These are phyloP conservation scores for Blastocystis sp. DNA, from an alignment of 352 stramenopile genomes.

Conservation along the genomic window DNA sequence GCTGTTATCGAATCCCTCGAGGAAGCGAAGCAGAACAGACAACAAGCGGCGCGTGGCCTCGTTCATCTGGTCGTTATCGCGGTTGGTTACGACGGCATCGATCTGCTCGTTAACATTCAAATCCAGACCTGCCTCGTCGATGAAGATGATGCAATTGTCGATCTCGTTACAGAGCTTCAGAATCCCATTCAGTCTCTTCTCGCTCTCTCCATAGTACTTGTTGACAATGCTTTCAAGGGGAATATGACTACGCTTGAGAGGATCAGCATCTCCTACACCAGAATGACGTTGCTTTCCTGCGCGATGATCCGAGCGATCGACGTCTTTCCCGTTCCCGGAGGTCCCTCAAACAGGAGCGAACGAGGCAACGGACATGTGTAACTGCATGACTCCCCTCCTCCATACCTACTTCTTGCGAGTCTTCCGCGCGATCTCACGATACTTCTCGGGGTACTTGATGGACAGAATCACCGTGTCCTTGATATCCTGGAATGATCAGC, in stretches of 20 bases:
- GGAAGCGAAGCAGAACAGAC: slow-evolving; percentile 77
- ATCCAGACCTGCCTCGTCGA: slow-evolving; percentile 68
- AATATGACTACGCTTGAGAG: slow-evolving; percentile 64
- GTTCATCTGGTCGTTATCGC: slow-evolving; percentile 76
- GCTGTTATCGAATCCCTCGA: slow-evolving; percentile 79
- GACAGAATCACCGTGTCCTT: slow-evolving; percentile 78
- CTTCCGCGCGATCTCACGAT: slow-evolving; percentile 75
- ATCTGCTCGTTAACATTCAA: slow-evolving; percentile 66
- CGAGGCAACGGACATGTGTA: slow-evolving; percentile 61
- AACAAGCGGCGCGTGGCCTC: slow-evolving; percentile 79
- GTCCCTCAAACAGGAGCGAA: slow-evolving; percentile 80
- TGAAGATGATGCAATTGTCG: slow-evolving; percentile 79
- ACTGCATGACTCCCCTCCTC: slow-evolving; percentile 63
- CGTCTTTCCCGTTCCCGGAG: slow-evolving; percentile 82
- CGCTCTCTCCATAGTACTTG: slow-evolving; percentile 85
- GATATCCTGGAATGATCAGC: slow-evolving; percentile 66
- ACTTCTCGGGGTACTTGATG: slow-evolving; percentile 78
- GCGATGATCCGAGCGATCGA: slow-evolving; percentile 82
- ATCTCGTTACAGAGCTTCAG: slow-evolving; percentile 82
- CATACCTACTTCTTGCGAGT: slow-evolving; percentile 75
- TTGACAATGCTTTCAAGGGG: slow-evolving; percentile 81
- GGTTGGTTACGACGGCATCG: slow-evolving; percentile 75
- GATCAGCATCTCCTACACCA: slow-evolving; percentile 65
- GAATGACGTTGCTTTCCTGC: slow-evolving; percentile 74
- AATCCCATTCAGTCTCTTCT: slow-evolving; percentile 82